Evolutionary conservation across 2,329 filamentous ascomycete species (phyloP).

Genomic region (Fusarium sterilihyphosum): DNA sequence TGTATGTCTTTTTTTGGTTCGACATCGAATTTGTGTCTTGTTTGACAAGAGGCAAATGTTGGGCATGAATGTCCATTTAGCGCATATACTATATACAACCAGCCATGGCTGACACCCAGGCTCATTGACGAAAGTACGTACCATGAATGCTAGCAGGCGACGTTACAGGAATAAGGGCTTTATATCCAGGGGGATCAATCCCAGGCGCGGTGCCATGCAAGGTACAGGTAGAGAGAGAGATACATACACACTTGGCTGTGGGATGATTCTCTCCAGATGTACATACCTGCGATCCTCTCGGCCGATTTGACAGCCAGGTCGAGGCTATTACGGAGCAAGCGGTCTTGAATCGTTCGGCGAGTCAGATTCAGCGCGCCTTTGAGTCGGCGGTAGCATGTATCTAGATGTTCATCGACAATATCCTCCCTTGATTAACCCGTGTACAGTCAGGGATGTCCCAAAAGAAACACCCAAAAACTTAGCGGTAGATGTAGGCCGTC

Average conservation of each 20-base stretch:
- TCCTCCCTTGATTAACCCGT: constrained; percentile 1
- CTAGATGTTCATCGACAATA: neutral
- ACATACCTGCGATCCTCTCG: constrained; percentile 30
- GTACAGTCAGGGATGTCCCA: neutral
- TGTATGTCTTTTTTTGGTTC: neutral
- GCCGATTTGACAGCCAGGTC: constrained; percentile 32
- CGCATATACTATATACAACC: constrained; percentile 6
- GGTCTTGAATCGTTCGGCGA: constrained; percentile 33
- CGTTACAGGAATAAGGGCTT: constrained; percentile 17
- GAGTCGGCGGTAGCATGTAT: constrained; percentile 21
- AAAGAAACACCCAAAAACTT: neutral
- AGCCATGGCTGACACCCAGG: constrained; percentile 6
- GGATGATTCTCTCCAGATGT: constrained; percentile 6
- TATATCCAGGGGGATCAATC: constrained; percentile 10
- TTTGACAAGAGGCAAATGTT: constrained; percentile 32
- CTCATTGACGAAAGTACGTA: constrained; percentile 25
- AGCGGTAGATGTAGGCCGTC: neutral
- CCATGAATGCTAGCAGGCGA: constrained; percentile 26
- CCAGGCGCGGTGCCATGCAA: constrained; percentile 4
- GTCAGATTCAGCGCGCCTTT: constrained; percentile 43
- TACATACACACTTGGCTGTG: neutral
- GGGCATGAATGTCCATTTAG: constrained; percentile 31
- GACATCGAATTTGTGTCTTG: constrained; percentile 10
- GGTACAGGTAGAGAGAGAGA: constrained; percentile 14
- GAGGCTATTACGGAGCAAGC: constrained; percentile 17